A percentile compares a stretch with the other conserved stretches of the same genome.
Conservation (phyloP, 345 rosid genomes). For the Anacardium occidentale region DNA sequence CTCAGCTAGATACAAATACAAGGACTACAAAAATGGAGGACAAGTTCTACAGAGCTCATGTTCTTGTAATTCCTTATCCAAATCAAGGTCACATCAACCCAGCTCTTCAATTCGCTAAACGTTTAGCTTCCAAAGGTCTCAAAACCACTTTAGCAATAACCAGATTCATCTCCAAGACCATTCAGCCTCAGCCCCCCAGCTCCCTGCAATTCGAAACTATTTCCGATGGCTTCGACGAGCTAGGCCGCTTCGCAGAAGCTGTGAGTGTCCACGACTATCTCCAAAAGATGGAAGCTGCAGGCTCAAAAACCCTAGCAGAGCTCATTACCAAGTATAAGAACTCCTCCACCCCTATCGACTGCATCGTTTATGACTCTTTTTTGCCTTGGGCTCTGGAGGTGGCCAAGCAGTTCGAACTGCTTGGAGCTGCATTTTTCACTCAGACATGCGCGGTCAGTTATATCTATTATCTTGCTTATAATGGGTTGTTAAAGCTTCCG, state of each 20-base stretch:
- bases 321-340: slow-evolving; percentile 39
- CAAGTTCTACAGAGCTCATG: too few species aligned
- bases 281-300: slow-evolving; percentile 30
- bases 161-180: slow-evolving; percentile 32
- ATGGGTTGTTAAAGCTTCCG: slow-evolving; percentile 44
- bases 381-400: slow-evolving; percentile 65
- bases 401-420: slow-evolving; percentile 47
- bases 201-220: slow-evolving; percentile 33
- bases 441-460: slow-evolving; percentile 61
- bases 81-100: slow-evolving; percentile 54
- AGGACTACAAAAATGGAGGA: too few species aligned
- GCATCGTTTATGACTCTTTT: slow-evolving; percentile 62
- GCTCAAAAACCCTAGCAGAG: slow-evolving; percentile 45
- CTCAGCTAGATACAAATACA: too few species aligned
- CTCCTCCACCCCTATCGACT: slow-evolving; percentile 38
- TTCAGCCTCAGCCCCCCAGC: slow-evolving; percentile 13
- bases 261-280: slow-evolving; percentile 34
- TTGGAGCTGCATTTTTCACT: slow-evolving; percentile 64
- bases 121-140: slow-evolving; percentile 43
- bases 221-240: slow-evolving; percentile 43
- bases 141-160: slow-evolving; percentile 38
- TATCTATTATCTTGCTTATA: slow-evolving; percentile 42
- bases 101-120: slow-evolving; percentile 45
- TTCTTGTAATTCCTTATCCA: slow-evolving; percentile 32
- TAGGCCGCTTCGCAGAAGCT: slow-evolving; percentile 27